A percentile compares a stretch with the other conserved stretches of the same genome.
Evolutionary conservation across 2,329 filamentous ascomycete genomes (phyloP).

Genomic region (Fonsecaea nubica): DNA sequence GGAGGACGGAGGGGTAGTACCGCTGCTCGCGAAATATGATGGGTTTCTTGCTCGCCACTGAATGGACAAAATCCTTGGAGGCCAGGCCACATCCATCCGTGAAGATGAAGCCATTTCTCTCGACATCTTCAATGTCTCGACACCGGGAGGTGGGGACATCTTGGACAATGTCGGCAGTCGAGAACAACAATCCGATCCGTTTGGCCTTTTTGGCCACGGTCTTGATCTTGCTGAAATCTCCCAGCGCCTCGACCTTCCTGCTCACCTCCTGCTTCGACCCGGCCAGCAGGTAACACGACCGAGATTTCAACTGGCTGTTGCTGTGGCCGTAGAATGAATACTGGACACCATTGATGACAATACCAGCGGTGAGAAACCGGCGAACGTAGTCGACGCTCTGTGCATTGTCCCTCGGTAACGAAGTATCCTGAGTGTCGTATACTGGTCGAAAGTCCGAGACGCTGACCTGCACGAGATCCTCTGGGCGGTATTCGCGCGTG

Average conservation of each 20-base stretch:
- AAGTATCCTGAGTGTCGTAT: not conserved
- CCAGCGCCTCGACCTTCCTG: conserved; percentile 11
- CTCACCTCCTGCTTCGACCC: conserved; percentile 12
- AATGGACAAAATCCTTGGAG: conserved; percentile 1
- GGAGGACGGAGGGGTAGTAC: conserved; percentile 13
- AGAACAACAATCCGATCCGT: conserved; percentile 14
- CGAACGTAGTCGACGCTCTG: conserved; percentile 6
- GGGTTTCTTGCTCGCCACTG: conserved; percentile 8
- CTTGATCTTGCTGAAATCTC: conserved; percentile 16
- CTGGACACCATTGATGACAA: conserved; percentile 10
- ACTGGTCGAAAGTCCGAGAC: conserved; percentile 12
- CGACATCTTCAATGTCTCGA: conserved; percentile 13
- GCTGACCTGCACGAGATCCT: conserved; percentile 14
- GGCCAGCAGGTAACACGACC: conserved; percentile 12
- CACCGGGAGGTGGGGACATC: conserved; percentile 6
- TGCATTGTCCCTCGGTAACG: not conserved
- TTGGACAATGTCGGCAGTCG: conserved; percentile 11
- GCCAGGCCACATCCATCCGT: conserved; percentile 12
- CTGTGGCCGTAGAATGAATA: conserved; percentile 18
- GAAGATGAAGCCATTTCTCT: conserved; percentile 18
- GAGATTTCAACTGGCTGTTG: conserved; percentile 16
- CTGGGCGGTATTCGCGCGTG: conserved; percentile 4
- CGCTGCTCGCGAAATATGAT: conserved; percentile 5
- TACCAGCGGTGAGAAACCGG: conserved; percentile 4
- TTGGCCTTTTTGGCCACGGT: conserved; percentile 13